Base-by-base conservation (phyloP, 2,329 filamentous ascomycete species). In the Aspergillus latus region DNA sequence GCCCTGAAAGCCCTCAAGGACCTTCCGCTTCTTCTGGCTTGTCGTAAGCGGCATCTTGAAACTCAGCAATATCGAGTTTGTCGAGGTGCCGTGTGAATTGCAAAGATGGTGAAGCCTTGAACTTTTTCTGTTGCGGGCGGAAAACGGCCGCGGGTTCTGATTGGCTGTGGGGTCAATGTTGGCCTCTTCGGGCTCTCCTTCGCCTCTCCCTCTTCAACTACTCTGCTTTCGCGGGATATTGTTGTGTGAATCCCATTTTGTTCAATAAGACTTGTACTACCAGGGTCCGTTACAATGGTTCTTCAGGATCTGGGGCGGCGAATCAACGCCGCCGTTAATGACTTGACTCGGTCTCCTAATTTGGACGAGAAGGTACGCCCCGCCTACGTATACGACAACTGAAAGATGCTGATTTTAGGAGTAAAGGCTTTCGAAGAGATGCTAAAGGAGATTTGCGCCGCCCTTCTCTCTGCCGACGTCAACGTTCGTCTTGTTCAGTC, bases 261-360 rank as follows among this genome's bases (percentile, higher is more conserved):
- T 42, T 44, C 15, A 44, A 16, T 47, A 30, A 15, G 13, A 39
- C 32, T 26, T 30, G 26, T 30, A 26, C 26, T 34, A 47, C 10
- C 9, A 13, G 13, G 40, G 21, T 10, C 16, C 15, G 15, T n/a
- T 57, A 59, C 69, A 72, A 99, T 99, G 94, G 94, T 99, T 83
- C 89, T 99, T 72, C 92, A 96, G 86, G 94, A 99, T 84, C 85
- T 99, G 58, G 94, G 94, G 68, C 92, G 93, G 82, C 94, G 94
- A 79, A 97, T 99, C 76, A 97, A 97, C 79, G 86, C 91, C 82
- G 94, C 94, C 69, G 90, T 99, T 79, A 89, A 87, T 62, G 93
- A 97, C 79, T 83, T 97, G 69, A 96, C 93, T 58, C 84, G 93
- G 69, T 91, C 94, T 57, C 89, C 87, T 63, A 97, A 96, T 71